Base-by-base conservation (phyloP, 75 land plant species). In the Selaginella tamariscina region DNA sequence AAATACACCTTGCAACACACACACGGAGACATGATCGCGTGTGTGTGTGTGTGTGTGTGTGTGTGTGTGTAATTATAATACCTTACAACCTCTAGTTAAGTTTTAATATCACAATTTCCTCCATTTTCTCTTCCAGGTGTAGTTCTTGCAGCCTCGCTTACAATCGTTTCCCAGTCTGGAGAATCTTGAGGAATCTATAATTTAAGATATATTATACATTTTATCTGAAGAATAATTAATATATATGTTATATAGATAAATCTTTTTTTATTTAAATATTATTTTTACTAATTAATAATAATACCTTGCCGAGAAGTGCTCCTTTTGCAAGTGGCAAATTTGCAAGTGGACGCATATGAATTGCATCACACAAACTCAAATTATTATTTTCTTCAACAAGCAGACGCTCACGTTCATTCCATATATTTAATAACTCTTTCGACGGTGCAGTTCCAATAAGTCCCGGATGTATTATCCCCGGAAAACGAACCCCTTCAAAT, bases 21-120 rank as follows among this genome's bases (percentile, higher is more conserved):
- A n/a, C n/a, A n/a, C n/a, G n/a, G n/a, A n/a, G n/a, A n/a, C n/a
- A n/a, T n/a, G n/a, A n/a, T n/a, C n/a, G n/a, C n/a, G n/a, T n/a
- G n/a, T n/a, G n/a, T n/a, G n/a, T n/a, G n/a, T n/a, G n/a, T n/a
- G n/a, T n/a, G n/a, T n/a, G n/a, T n/a, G n/a, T n/a, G n/a, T n/a
- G n/a, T n/a, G n/a, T n/a, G n/a, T n/a, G n/a, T n/a, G n/a, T n/a
- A n/a, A n/a, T n/a, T n/a, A n/a, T n/a, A n/a, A n/a, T n/a, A n/a
- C n/a, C 57, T 87, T 90, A 33, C 86, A 90, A 1, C 96, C 96
- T 72, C 88, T 73, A 62, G 92, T 88, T 21, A 91, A 83, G 73
- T 90, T 90, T 90, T 90, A 26, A 87, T 90, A 78, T 90, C 96
- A 77, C 96, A 91, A 57, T 91, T 91, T 33, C 96, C 96, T 55